Evolutionary conservation across 257 asterid species (phyloP).

Genomic region (Ilex asprella): DNA sequence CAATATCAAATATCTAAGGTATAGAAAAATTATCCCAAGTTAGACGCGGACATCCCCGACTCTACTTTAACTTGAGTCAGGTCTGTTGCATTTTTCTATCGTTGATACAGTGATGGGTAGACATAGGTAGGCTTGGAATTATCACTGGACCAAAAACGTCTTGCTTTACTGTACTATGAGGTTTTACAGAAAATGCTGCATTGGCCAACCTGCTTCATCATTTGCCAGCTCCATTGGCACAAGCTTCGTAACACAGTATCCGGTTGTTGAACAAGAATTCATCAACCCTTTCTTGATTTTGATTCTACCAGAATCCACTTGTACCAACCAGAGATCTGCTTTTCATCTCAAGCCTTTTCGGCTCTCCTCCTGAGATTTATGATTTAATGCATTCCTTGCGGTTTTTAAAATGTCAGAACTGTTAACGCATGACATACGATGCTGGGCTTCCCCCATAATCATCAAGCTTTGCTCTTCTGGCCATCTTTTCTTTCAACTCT

Average conservation of each 20-base stretch:
- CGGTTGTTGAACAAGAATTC: conserved; percentile 53
- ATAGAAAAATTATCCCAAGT: too few relatives aligned
- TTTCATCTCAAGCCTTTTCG: conserved; percentile 30
- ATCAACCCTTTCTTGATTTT: conserved; percentile 17
- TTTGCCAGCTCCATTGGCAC: conserved; percentile 21
- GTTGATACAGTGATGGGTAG: too few relatives aligned
- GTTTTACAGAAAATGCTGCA: conserved; percentile 27
- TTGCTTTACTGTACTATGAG: not conserved
- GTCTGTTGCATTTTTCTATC: too few relatives aligned
- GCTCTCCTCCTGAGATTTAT: conserved; percentile 40
- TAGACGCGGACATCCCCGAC: too few relatives aligned
- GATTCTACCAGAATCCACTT: not conserved
- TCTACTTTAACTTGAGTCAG: too few relatives aligned
- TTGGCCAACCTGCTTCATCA: conserved; percentile 44
- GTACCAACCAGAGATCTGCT: conserved; percentile 14
- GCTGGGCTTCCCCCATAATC: conserved; percentile 25
- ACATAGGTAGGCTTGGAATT: too few relatives aligned
- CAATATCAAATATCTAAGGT: too few relatives aligned
- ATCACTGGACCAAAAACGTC: too few relatives aligned
- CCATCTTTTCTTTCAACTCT: conserved; percentile 65
- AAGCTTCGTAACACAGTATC: conserved; percentile 45
- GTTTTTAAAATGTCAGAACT: conserved; percentile 72
- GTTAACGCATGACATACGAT: conserved; percentile 86
- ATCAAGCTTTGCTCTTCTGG: conserved; percentile 24
- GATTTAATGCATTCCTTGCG: conserved; percentile 74